A percentile compares a stretch with the other conserved stretches of the same genome.
These are phyloP conservation scores for Fusarium euwallaceae DNA, from an alignment of 2,329 filamentous ascomycete genomes.

Conservation along the genomic window DNA sequence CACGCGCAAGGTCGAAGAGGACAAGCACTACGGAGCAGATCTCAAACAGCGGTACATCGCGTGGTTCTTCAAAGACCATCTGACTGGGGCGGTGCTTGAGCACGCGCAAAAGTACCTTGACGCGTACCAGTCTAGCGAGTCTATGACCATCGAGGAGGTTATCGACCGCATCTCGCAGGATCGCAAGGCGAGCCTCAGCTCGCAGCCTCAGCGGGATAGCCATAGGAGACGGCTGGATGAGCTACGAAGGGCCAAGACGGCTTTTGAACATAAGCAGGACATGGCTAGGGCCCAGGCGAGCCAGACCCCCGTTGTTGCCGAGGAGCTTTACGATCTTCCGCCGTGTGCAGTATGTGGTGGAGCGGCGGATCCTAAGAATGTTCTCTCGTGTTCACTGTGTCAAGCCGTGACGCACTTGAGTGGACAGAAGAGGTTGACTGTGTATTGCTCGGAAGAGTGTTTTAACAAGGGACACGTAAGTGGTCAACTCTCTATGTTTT, in stretches of 20 bases:
- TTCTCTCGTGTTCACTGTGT: constrained; percentile 61
- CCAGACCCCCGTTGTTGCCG: constrained; percentile 46
- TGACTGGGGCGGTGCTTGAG: constrained; percentile 51
- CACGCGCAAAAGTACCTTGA: constrained; percentile 57
- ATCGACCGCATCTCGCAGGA: constrained; percentile 52
- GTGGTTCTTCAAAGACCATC: constrained; percentile 57
- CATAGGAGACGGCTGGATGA: constrained; percentile 59
- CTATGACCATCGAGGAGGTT: constrained; percentile 50
- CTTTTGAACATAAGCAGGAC: constrained; percentile 61
- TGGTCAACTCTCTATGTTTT: constrained; percentile 6
- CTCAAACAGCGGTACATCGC: constrained; percentile 57
- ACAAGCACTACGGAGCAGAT: constrained; percentile 48
- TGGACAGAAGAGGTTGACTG: constrained; percentile 51
- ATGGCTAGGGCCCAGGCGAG: constrained; percentile 51
- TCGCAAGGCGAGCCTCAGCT: constrained; percentile 47
- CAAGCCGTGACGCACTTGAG: constrained; percentile 57
- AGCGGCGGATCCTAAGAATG: constrained; percentile 50
- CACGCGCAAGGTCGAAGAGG: constrained; percentile 49
- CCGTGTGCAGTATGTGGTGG: constrained; percentile 57
- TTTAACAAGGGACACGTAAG: constrained; percentile 57
- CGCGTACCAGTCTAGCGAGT: constrained; percentile 47
- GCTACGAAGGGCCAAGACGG: constrained; percentile 61
- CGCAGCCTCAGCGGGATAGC: constrained; percentile 54
- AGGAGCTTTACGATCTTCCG: constrained; percentile 55
- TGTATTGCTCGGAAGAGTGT: constrained; percentile 62